Conservation (phyloP, 73 alveolate species). For the Paramecium octaurelia region DNA sequence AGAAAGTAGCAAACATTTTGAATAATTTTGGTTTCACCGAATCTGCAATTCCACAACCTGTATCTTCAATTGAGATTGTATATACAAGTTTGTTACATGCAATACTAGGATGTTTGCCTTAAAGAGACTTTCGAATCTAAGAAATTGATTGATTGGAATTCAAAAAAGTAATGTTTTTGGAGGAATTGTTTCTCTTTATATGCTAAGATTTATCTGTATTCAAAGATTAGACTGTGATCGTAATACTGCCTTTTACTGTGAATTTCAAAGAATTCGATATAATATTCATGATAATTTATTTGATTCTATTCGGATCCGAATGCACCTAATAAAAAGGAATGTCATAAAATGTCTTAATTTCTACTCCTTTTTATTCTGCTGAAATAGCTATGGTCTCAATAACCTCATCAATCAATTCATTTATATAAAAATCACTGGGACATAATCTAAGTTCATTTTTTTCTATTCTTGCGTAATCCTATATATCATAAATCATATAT, state of each 20-base stretch:
- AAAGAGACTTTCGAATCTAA: not conserved
- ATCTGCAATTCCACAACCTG: slow-evolving; percentile 62
- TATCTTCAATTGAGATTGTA: slow-evolving; percentile 43
- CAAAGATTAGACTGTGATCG: not conserved
- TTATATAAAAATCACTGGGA: not conserved
- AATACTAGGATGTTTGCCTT: not conserved
- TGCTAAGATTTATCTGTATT: not conserved
- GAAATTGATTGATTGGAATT: not conserved
- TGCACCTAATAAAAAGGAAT: not conserved
- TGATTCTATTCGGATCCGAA: slow-evolving; percentile 54
- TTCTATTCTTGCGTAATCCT: slow-evolving; percentile 48
- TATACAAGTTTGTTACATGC: not conserved
- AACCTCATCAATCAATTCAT: slow-evolving; percentile 19
- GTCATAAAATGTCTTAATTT: not conserved
- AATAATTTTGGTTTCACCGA: slow-evolving; percentile 26
- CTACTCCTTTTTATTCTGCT: slow-evolving; percentile 37
- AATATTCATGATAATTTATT: slow-evolving; percentile 53
- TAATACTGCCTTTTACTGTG: slow-evolving; percentile 48
- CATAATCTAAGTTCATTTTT: slow-evolving; percentile 5
- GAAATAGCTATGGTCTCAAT: not conserved
- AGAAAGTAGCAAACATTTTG: slow-evolving; percentile 50
- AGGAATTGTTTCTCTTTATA: not conserved
- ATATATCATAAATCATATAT: slow-evolving; percentile 56
- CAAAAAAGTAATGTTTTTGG: not conserved
- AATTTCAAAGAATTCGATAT: slow-evolving; percentile 49